Evolutionary conservation across 1,139 yeast species (phyloP).

Genomic region (Nakaseomyces kungkrabaensis): DNA sequence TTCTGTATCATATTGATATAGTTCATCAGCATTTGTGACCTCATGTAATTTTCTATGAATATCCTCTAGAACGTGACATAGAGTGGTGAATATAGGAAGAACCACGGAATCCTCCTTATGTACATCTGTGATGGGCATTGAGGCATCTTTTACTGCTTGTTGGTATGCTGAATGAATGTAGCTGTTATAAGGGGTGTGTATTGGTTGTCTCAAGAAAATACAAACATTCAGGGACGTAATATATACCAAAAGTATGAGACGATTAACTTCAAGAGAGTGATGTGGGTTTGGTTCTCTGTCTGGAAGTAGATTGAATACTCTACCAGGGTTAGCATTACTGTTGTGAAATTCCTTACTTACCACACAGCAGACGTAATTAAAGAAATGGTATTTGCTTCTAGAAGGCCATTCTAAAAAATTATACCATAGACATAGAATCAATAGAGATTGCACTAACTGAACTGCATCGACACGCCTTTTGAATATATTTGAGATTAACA

Average conservation of each 20-base stretch:
- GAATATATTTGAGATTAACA: constrained; percentile 53
- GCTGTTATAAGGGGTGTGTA: constrained; percentile 22
- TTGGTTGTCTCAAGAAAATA: constrained; percentile 30
- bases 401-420: constrained; percentile 75
- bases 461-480: constrained; percentile 63
- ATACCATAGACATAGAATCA: constrained; percentile 66
- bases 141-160: constrained; percentile 13
- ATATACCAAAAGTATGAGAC: constrained; percentile 30
- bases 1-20: constrained; percentile 10
- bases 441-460: constrained; percentile 54
- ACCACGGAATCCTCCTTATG: constrained; percentile 31
- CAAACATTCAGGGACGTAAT: constrained; percentile 30
- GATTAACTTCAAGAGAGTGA: constrained; percentile 9
- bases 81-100: constrained; percentile 50
- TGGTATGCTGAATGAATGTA: constrained; percentile 16
- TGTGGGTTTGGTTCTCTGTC: not conserved
- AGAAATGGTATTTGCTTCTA: constrained; percentile 65
- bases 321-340: not conserved
- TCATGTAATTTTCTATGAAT: constrained; percentile 42
- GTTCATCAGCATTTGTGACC: constrained; percentile 24
- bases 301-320: not conserved
- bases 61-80: constrained; percentile 53
- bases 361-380: constrained; percentile 56
- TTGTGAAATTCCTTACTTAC: constrained; percentile 54
- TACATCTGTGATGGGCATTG: constrained; percentile 7